Evolutionary conservation across 2,329 filamentous ascomycete genomes (phyloP), one percentile per base, ranked within the genome.

Genomic region (Chaetothyriales sp.): DNA sequence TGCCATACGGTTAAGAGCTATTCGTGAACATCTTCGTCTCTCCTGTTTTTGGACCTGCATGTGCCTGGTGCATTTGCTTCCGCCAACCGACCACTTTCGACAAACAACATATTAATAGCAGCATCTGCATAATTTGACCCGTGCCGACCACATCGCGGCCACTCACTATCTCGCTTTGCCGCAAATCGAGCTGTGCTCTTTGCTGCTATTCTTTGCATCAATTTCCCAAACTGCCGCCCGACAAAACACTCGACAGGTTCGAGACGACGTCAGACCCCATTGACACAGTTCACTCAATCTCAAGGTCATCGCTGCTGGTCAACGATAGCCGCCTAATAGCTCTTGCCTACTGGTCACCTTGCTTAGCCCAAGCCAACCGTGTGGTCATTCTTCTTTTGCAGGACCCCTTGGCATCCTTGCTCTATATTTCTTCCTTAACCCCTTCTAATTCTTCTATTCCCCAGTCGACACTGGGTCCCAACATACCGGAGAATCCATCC

Each of bases 301-400:
- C 22, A 49, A 52, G 50, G 49, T 54, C 56, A 53, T 56, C 54
- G 57, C 57, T 55, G 57, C 57, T 48, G 57, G 57, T 54, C 57
- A 51, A 59, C 57, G 54, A 52, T 56, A 49, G 22, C 46, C 28
- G 28, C 28, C 48, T 57, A 59, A 57, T 59, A 59, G 57, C 57
- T 59, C 54, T 54, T 46, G 44, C 19, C 44, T 46, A 20, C 13
- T 20, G 19, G 22, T 46, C 44, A 49, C 47, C 43, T 49, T 20
- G 29, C 47, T 43, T 49, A 29, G 29, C 18, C 47, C 18, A 18
- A 20, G 40, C 47, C 46, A 47, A 47, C 25, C 46, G 33, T 20
- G 46, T 47, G 46, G 46, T 47, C 29, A 18, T 33, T 18, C 7
- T 33, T 28, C 46, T 13, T 18, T n/a, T 25, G 10, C 20, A 33